A percentile compares a stretch with the other conserved stretches of the same genome.
These are phyloP conservation scores for Hypoxylon rubiginosum DNA, from an alignment of 2,329 filamentous ascomycete genomes.

Conservation along the genomic window DNA sequence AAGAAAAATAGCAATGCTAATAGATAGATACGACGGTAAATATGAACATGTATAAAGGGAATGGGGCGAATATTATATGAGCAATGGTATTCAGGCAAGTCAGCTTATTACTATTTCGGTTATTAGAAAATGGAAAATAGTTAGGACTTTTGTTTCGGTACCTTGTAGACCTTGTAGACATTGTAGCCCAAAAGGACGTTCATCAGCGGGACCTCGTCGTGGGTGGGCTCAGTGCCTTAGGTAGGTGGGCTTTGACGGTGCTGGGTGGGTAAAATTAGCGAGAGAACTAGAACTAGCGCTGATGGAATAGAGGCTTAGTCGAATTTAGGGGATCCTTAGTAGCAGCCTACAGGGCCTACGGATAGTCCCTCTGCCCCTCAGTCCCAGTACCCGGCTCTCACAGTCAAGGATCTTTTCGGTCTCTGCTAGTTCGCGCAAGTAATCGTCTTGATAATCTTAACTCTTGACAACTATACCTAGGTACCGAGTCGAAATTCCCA, in stretches of 20 bases:
- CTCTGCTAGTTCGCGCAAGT: too few species aligned
- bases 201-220: too few species aligned
- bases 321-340: conserved; percentile 31
- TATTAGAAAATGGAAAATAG: conserved; percentile 26
- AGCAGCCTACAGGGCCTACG: not conserved
- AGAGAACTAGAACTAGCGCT: conserved; percentile 25
- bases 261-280: conserved; percentile 13
- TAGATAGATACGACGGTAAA: conserved; percentile 4
- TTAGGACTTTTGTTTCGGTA: conserved; percentile 30
- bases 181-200: too few species aligned
- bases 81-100: conserved; percentile 28
- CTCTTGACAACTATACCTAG: not conserved
- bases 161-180: not conserved
- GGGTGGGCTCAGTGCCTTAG: too few species aligned
- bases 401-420: too few species aligned
- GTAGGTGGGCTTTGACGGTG: too few species aligned
- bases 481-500: too few species aligned
- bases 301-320: conserved; percentile 27
- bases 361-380: conserved; percentile 3
- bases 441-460: not conserved
- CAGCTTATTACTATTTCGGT: conserved; percentile 33
- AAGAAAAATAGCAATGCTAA: conserved; percentile 21
- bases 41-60: conserved; percentile 26
- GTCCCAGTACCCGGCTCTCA: too few species aligned
- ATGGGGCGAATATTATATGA: conserved; percentile 26